phyloP scores from a whole-genome alignment of 257 asterid species.

The Nicotiana noctiflora region DNA sequence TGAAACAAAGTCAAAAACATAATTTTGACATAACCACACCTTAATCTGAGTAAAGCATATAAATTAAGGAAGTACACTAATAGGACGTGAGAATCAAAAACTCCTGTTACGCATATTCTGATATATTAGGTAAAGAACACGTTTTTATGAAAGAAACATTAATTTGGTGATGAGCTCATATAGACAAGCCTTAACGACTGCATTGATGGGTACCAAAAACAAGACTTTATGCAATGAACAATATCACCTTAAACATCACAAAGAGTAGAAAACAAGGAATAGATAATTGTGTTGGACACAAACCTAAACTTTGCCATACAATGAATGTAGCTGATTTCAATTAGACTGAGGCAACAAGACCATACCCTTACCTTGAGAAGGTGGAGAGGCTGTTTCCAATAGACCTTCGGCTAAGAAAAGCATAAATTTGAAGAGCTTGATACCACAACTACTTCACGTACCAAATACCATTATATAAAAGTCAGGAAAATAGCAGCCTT shows the following conservation, averaged over 20 bases:
- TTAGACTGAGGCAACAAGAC: not conserved
- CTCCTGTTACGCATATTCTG: not conserved
- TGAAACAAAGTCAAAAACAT: constrained; percentile 23
- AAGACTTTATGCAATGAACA: not conserved
- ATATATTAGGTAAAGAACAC: not conserved
- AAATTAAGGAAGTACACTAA: not conserved
- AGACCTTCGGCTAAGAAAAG: no score
- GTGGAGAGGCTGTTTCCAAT: no score
- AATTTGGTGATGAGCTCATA: not conserved
- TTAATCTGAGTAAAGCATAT: not conserved
- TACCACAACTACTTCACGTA: constrained; percentile 15
- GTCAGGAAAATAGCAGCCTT: constrained; percentile 18
- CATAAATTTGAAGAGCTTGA: not conserved
- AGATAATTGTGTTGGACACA: constrained; percentile 1
- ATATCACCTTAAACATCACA: not conserved
- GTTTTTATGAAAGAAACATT: not conserved
- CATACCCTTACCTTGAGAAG: no score
- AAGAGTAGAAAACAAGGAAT: constrained; percentile 1
- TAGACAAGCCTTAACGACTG: not conserved
- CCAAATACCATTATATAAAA: constrained; percentile 6
- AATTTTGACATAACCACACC: not conserved
- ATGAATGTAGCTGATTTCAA: not conserved
- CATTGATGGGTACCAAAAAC: not conserved
- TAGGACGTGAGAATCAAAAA: not conserved
- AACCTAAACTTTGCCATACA: not conserved